phyloP scores from a whole-genome alignment of 2,329 filamentous ascomycete genomes.

The Curvularia sp. region DNA sequence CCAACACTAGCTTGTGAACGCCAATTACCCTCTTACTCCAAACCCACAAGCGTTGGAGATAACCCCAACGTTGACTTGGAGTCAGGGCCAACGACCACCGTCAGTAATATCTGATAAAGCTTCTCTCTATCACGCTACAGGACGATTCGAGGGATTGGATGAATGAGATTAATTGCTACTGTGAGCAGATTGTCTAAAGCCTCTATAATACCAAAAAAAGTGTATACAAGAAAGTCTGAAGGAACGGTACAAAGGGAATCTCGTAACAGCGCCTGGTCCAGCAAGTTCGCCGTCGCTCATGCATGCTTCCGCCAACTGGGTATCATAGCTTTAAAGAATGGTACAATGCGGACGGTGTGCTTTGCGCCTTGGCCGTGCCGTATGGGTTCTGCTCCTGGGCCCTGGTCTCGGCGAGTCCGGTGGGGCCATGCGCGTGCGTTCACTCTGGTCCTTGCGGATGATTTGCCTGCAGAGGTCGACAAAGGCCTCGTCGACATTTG shows the following conservation, averaged over 20 bases:
- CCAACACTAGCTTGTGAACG: background rate
- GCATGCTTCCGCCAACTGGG: slow-evolving; percentile 26
- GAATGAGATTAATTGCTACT: slow-evolving; percentile 27
- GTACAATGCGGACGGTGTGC: slow-evolving; percentile 37
- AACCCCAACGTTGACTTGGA: background rate
- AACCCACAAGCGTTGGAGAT: background rate
- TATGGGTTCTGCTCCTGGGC: slow-evolving; percentile 18
- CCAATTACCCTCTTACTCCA: background rate
- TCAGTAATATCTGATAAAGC: background rate
- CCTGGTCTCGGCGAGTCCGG: slow-evolving; percentile 25
- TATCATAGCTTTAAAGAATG: slow-evolving; percentile 39
- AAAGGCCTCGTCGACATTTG: slow-evolving; percentile 92
- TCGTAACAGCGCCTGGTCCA: slow-evolving; percentile 31
- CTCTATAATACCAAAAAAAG: slow-evolving; percentile 26
- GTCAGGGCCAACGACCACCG: background rate
- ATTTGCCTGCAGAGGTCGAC: slow-evolving; percentile 84
- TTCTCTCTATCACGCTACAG: background rate
- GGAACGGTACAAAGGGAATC: slow-evolving; percentile 13
- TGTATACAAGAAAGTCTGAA: slow-evolving; percentile 16
- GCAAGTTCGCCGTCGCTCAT: slow-evolving; percentile 31
- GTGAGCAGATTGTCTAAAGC: slow-evolving; percentile 32
- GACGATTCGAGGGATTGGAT: background rate
- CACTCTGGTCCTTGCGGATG: slow-evolving; percentile 72
- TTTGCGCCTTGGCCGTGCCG: slow-evolving; percentile 18
- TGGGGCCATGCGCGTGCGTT: slow-evolving; percentile 28